A percentile compares a stretch with the other conserved stretches of the same genome.
Conservation (phyloP, 78 protist genomes). For the Speleostelium caveatum region DNA sequence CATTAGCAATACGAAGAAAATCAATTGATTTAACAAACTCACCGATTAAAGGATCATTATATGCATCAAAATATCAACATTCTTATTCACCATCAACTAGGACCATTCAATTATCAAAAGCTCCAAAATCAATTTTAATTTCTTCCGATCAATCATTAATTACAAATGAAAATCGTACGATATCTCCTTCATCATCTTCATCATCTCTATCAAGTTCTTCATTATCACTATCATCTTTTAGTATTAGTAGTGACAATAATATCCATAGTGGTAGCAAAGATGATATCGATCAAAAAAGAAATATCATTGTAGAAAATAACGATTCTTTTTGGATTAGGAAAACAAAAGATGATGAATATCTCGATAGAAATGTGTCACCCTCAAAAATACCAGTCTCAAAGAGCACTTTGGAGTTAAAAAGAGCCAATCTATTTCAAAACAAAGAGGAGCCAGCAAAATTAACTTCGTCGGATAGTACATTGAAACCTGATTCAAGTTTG, state of each 20-base stretch:
- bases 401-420: constrained; percentile 55
- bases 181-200: background rate
- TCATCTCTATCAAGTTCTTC: background rate
- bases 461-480: background rate
- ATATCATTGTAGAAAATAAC: background rate
- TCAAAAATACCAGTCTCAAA: constrained; percentile 17
- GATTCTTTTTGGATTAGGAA: constrained; percentile 35
- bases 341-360: background rate
- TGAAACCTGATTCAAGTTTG: background rate
- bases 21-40: constrained; percentile 64
- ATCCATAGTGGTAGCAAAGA: background rate
- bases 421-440: background rate
- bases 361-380: constrained; percentile 8
- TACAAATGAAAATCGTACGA: background rate
- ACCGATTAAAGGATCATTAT: constrained; percentile 66
- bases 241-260: background rate
- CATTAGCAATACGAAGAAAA: constrained; percentile 72
- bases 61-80: constrained; percentile 54
- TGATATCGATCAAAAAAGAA: background rate
- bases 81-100: constrained; percentile 49
- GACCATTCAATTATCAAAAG: constrained; percentile 24
- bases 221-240: too few species aligned
- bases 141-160: background rate
- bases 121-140: background rate
- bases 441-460: constrained; percentile 20